A percentile compares a stretch with the other conserved stretches of the same genome.
These are phyloP conservation scores for Kuraishia hungarica DNA, from an alignment of 805 yeast species.

Conservation along the genomic window DNA sequence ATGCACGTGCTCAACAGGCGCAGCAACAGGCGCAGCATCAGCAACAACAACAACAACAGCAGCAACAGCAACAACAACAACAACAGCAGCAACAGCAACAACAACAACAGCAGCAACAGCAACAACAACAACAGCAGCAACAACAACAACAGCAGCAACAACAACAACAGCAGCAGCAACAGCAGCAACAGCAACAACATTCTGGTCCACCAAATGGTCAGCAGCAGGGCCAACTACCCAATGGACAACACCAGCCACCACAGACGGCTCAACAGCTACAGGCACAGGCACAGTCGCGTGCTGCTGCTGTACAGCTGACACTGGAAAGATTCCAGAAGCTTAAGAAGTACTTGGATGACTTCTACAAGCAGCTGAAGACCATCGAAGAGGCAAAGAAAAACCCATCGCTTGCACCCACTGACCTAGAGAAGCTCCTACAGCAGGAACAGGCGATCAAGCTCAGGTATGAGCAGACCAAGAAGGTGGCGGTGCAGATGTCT, in stretches of 20 bases:
- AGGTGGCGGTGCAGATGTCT: constrained; percentile 38
- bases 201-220: neutral
- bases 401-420: constrained; percentile 35
- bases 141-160: constrained; percentile 10
- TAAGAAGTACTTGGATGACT: constrained; percentile 36
- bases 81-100: constrained; percentile 10
- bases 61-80: no score
- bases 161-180: constrained; percentile 5
- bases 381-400: constrained; percentile 39
- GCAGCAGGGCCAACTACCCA: neutral
- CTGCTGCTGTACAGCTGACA: constrained; percentile 5
- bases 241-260: constrained; percentile 9
- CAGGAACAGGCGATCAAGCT: constrained; percentile 40
- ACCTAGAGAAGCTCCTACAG: constrained; percentile 31
- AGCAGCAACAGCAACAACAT: constrained; percentile 12
- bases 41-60: no score
- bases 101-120: constrained; percentile 8
- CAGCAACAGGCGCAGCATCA: constrained; percentile 9
- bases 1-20: constrained; percentile 9
- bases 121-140: constrained; percentile 8
- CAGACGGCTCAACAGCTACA: constrained; percentile 13
- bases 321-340: constrained; percentile 32
- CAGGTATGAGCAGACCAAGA: constrained; percentile 40
- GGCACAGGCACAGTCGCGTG: constrained; percentile 2
- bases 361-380: constrained; percentile 39